Evolutionary conservation across 345 rosid species (phyloP), one percentile per base, ranked within the genome.

Genomic region (Murraya paniculata): DNA sequence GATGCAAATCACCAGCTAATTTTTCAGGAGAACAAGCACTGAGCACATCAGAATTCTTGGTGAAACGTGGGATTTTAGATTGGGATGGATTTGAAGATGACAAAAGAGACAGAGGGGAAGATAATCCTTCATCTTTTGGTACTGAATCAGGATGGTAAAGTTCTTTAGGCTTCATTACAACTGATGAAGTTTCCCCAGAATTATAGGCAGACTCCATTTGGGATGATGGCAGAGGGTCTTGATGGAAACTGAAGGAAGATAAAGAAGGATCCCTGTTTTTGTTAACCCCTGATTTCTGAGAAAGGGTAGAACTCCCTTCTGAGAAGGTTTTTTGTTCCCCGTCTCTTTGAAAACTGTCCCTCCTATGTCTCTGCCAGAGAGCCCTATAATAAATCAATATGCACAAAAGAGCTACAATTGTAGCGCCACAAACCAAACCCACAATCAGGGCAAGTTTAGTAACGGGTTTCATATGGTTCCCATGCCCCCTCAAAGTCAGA

Each of bases 1-100:
- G 84, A 82, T 91, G 89, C 74, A 92, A 82, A 83, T 91, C 91
- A 45, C 97, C 98, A 27, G 85, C 90, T 78, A 94, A 72, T 81
- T 88, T 94, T 73, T 89, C 94, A 3, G 94, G 91, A 80, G 97
- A 88, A 78, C 68, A 74, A 58, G 85, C 88, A 77, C 81, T 82
- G 39, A 81, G 81, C 73, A 76, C 73, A 55, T 77, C 80, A 10
- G 85, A 82, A 78, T 71, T 87, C 41, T 86, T 89, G 24, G 84
- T 79, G 60, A 83, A 86, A 75, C 75, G 53, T 24, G 85, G 88
- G 78, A 64, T 70, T 68, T 64, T 87, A 39, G 92, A 82, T 48
- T 92, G 89, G 1, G 92, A 87, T 62, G 91, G 82, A 77, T 84
- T 87, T 61, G 90, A 84, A 80, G 94, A 87, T 60, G 93, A 84